These are phyloP conservation scores for Venturia aucupariae DNA, from an alignment of 2,329 filamentous ascomycete species.

Conservation along the genomic window DNA sequence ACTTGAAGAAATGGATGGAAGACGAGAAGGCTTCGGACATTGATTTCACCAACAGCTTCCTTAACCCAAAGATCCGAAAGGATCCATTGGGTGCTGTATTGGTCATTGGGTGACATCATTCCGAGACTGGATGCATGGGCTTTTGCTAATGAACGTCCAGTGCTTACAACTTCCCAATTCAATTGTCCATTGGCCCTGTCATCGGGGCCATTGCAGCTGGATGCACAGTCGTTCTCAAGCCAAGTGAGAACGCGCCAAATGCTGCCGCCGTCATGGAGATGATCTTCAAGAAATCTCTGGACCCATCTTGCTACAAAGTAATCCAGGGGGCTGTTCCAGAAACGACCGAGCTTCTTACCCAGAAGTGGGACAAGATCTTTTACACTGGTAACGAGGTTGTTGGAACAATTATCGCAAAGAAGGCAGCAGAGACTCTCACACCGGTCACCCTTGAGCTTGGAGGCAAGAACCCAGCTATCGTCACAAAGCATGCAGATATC, in stretches of 20 bases:
- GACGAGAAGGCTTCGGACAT: slow-evolving; percentile 70
- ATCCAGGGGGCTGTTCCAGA: slow-evolving; percentile 76
- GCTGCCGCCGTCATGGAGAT: slow-evolving; percentile 72
- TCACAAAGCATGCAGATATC: slow-evolving; percentile 75
- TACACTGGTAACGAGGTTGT: slow-evolving; percentile 78
- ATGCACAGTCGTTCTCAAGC: slow-evolving; percentile 84
- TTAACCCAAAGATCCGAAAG: slow-evolving; percentile 70
- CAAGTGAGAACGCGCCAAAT: slow-evolving; percentile 70
- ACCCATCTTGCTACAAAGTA: slow-evolving; percentile 64
- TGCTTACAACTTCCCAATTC: slow-evolving; percentile 88
- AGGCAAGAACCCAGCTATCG: slow-evolving; percentile 82
- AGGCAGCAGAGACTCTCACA: slow-evolving; percentile 51
- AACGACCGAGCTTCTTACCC: slow-evolving; percentile 69
- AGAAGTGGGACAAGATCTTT: slow-evolving; percentile 97
- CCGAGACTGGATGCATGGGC: neutral
- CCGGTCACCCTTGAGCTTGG: slow-evolving; percentile 86
- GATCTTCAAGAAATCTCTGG: slow-evolving; percentile 66
- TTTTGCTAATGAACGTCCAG: slow-evolving; percentile 27
- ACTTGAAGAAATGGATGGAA: slow-evolving; percentile 72
- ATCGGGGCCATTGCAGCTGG: slow-evolving; percentile 88
- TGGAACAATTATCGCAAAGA: slow-evolving; percentile 50
- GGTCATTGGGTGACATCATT: slow-evolving; percentile 59
- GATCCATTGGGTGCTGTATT: slow-evolving; percentile 78
- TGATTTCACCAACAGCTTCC: slow-evolving; percentile 54
- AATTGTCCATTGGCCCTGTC: slow-evolving; percentile 67